Base-by-base conservation (phyloP, 108 stramenopile species). In the Cafeteria roenbergensis region DNA sequence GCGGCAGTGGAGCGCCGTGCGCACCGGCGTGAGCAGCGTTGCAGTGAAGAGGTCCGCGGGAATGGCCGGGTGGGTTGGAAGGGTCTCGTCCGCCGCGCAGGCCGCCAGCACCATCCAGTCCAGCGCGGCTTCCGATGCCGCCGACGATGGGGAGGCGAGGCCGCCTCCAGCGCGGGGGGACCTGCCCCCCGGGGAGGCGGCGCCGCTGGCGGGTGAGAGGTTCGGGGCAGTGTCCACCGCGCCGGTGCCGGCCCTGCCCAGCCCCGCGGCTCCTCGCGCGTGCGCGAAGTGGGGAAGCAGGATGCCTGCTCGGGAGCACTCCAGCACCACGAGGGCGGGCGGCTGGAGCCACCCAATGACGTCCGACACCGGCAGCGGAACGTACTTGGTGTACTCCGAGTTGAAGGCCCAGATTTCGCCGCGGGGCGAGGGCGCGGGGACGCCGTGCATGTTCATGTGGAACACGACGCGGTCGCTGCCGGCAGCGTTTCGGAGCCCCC, bases 401-500 rank as follows among this genome's bases (percentile, higher is more conserved):
- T 93, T 90, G 72, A 92, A 96, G 8, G 89, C 82, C 89, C 90
- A 94, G 59, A 94, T 83, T 74, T 97, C 97, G 21, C 97, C 97
- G 80, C 90, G 87, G 32, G 75, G 66, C 1, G 95, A 93, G 3
- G 95, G 95, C 33, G 88, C 60, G 1, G 98, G 98, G 21, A 97
- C 95, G 21, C 98, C 98, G 69, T 95, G 95, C 42, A 95, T 95
- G 80, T 96, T 95, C 82, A 93, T 94, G 79, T 99, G 98, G 34
- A 99, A 64, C 35, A 99, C 67, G 6, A 94, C 79, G 33, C 98
- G 73, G 70, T 95, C 91, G 34, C 27, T 29, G 59, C 75, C 73
- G 1, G 92, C 93, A 42, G 75, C 71, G 33, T 82, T 73, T 34
- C 98, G 68, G 67, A 94, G 74, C 32, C 71, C 57, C 20, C 73